A percentile compares a stretch with the other conserved stretches of the same genome.
Conservation (phyloP, 1,284 basidiomycete genomes). For the Ustilago sp. region DNA sequence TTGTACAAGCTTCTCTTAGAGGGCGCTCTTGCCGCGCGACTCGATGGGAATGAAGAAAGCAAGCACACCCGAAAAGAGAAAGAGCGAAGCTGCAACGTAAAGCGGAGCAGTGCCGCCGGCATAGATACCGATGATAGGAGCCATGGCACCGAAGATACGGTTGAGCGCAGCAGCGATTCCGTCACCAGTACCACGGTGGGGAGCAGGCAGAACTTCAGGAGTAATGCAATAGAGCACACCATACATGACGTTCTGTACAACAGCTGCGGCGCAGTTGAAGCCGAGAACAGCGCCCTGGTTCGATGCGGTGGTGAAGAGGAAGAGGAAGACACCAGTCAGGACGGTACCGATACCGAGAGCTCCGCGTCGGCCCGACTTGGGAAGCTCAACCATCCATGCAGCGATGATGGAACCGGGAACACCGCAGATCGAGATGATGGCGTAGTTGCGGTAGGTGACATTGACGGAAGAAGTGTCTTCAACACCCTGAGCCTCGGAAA, state of each 20-base stretch:
- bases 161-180: conserved; percentile 65
- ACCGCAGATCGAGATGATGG: conserved; percentile 67
- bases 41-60: conserved; percentile 63
- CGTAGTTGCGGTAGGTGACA: conserved; percentile 66
- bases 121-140: conserved; percentile 67
- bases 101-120: conserved; percentile 48
- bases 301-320: conserved; percentile 60
- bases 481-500: conserved; percentile 42
- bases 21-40: conserved; percentile 47
- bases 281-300: conserved; percentile 57
- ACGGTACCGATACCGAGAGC: conserved; percentile 67
- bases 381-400: conserved; percentile 66
- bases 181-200: conserved; percentile 67
- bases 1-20: conserved; percentile 7
- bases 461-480: conserved; percentile 23
- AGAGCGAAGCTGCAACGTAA: conserved; percentile 61
- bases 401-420: conserved; percentile 67
- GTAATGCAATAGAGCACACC: conserved; percentile 61
- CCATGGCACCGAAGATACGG: conserved; percentile 62
- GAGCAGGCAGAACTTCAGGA: conserved; percentile 66
- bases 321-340: conserved; percentile 67
- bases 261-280: conserved; percentile 62
- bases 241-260: conserved; percentile 63
- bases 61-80: conserved; percentile 58
- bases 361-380: conserved; percentile 64